A percentile compares a stretch with the other conserved stretches of the same genome.
Conservation (phyloP, 441 rosid species). For the Populus hybrid region DNA sequence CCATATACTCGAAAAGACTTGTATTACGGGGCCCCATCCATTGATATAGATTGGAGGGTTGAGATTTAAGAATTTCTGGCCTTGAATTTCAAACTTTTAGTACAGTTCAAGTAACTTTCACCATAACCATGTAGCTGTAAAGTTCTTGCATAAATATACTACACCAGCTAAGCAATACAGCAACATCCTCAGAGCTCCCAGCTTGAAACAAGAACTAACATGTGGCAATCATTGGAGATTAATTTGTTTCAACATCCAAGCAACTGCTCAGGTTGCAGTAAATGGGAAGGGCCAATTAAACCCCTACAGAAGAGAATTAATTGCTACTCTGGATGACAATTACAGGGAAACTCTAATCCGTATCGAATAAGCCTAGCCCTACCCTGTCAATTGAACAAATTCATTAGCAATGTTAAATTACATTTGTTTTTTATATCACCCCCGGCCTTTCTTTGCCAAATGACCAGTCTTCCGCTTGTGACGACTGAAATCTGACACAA, state of each 20-base stretch:
- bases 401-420: constrained; percentile 39
- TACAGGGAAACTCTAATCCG: constrained; percentile 32
- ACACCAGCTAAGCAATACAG: not conserved
- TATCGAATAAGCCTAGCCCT: constrained; percentile 29
- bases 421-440: constrained; percentile 20
- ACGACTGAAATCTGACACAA: constrained; percentile 96
- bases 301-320: constrained; percentile 21
- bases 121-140: too few relatives aligned
- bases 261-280: constrained; percentile 22
- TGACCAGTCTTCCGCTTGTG: constrained; percentile 98
- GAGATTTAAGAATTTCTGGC: too few relatives aligned
- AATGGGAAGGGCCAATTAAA: constrained; percentile 24
- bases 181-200: not conserved
- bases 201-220: not conserved
- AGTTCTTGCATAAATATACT: too few relatives aligned
- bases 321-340: constrained; percentile 34
- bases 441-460: constrained; percentile 59
- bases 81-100: too few relatives aligned
- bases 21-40: too few relatives aligned
- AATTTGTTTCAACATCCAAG: constrained; percentile 9
- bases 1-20: too few relatives aligned
- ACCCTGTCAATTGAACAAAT: constrained; percentile 37
- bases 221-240: not conserved
- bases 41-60: too few relatives aligned
- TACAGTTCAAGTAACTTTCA: too few relatives aligned